Percentiles rank a stretch among this genome's conserved stretches.
Evolutionary conservation across 805 yeast species (phyloP).

Genomic region (Metschnikowia arizonensis): DNA sequence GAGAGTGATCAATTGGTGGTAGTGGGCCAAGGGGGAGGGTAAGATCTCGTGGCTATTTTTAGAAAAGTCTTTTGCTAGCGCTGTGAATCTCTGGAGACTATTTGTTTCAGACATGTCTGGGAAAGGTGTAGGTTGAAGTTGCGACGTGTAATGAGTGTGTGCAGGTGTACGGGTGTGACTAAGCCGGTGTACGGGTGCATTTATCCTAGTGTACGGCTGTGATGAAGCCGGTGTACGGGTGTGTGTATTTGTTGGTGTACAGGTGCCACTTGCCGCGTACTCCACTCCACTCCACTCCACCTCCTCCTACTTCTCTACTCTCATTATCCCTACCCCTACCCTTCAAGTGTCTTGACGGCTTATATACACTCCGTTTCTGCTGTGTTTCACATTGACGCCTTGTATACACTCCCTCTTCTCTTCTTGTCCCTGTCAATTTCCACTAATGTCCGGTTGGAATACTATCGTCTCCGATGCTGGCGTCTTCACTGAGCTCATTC

Average conservation of each 20-base stretch:
- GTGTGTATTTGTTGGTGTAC: background rate
- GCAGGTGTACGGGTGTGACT: background rate
- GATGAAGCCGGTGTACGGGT: background rate
- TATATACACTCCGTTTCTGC: too few relatives aligned
- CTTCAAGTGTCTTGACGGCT: too few relatives aligned
- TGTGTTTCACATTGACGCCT: too few relatives aligned
- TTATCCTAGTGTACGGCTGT: too few relatives aligned
- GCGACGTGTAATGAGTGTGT: background rate
- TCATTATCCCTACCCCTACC: too few relatives aligned
- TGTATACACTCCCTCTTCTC: too few relatives aligned
- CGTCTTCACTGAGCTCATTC: slow-evolving; percentile 60
- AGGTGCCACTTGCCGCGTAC: background rate
- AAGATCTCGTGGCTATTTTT: slow-evolving; percentile 12
- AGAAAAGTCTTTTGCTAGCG: slow-evolving; percentile 12
- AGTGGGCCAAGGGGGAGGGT: slow-evolving; percentile 12
- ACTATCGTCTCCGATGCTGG: slow-evolving; percentile 67
- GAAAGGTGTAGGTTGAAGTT: background rate
- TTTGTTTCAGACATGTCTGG: slow-evolving; percentile 1
- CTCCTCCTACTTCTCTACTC: too few relatives aligned
- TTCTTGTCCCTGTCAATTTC: too few relatives aligned
- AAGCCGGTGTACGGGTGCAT: background rate
- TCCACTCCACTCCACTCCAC: too few relatives aligned
- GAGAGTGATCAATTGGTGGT: slow-evolving; percentile 15
- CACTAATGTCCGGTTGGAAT: slow-evolving; percentile 48
- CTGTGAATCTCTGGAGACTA: slow-evolving; percentile 7